Conservation (phyloP, 495 filamentous ascomycete species). For the Lepidopterella palustris region DNA sequence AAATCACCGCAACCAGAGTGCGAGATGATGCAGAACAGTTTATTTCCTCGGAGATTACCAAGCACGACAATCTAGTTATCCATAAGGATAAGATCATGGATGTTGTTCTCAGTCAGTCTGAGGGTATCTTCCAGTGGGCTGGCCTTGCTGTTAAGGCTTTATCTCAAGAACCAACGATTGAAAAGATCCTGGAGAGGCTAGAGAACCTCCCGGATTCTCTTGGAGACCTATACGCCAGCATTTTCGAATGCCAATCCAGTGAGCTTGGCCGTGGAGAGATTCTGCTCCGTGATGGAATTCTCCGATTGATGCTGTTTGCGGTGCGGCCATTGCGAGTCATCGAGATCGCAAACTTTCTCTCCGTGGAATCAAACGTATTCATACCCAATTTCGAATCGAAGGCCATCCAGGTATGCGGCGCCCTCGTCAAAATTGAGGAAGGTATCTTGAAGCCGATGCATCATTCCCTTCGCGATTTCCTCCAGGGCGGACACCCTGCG, state of each 20-base stretch:
- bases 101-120: background rate
- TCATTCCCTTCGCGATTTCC: background rate
- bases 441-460: background rate
- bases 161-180: background rate
- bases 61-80: background rate
- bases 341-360: background rate
- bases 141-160: background rate
- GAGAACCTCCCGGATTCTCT: background rate
- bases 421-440: background rate
- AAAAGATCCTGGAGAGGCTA: background rate
- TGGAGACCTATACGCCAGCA: background rate
- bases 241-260: background rate
- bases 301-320: background rate
- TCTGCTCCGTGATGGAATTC: background rate
- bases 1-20: background rate
- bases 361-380: background rate
- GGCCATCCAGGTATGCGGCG: background rate
- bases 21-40: background rate
- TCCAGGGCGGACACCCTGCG: background rate
- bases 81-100: background rate
- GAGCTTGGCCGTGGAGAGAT: background rate
- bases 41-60: background rate
- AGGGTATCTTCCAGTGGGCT: background rate
- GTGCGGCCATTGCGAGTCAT: background rate
- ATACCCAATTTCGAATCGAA: background rate